Conservation (phyloP, 495 filamentous ascomycete genomes). For the Penicillium dipodomyicola region DNA sequence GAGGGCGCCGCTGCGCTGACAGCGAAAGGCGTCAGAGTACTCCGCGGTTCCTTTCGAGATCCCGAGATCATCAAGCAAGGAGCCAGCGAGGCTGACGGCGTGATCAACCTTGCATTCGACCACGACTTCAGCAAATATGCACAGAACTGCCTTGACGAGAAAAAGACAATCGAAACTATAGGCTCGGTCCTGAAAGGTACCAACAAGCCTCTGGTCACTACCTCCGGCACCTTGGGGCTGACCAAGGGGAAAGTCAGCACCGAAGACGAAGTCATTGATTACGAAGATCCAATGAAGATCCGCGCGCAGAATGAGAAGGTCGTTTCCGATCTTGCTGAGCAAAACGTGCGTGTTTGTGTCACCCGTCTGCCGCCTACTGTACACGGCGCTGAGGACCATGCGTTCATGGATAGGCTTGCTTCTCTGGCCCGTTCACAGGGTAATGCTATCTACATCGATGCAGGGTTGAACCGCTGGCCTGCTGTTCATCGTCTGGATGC, state of each 20-base stretch:
- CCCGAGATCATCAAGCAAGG: conserved; percentile 35
- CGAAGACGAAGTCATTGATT: conserved; percentile 30
- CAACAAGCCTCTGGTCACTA: conserved; percentile 41
- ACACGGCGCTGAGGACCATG: conserved; percentile 40
- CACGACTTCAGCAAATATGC: conserved; percentile 42
- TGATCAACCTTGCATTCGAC: conserved; percentile 48
- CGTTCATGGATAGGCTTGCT: conserved; percentile 35
- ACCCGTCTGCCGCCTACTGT: conserved; percentile 44
- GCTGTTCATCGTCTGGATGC: conserved; percentile 43
- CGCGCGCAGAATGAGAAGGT: conserved; percentile 34
- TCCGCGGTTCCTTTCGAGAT: conserved; percentile 39
- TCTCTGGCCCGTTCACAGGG: conserved; percentile 32
- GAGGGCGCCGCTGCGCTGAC: conserved; percentile 27
- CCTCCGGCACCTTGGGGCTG: conserved; percentile 40
- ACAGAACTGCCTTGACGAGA: conserved; percentile 30
- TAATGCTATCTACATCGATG: conserved; percentile 40
- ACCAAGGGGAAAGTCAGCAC: conserved; percentile 29
- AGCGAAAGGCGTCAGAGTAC: conserved; percentile 31
- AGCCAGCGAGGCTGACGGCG: conserved; percentile 36
- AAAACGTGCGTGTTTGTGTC: conserved; percentile 34
- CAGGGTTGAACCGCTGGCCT: conserved; percentile 43
- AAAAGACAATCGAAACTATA: conserved; percentile 38
- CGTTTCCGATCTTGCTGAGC: conserved; percentile 23
- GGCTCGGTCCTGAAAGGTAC: conserved; percentile 32
- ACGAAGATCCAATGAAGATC: conserved; percentile 11